Percentiles rank a stretch among this genome's conserved stretches.
Evolutionary conservation across 441 rosid genomes (phyloP).

Genomic region (Eutrema salsugineum): DNA sequence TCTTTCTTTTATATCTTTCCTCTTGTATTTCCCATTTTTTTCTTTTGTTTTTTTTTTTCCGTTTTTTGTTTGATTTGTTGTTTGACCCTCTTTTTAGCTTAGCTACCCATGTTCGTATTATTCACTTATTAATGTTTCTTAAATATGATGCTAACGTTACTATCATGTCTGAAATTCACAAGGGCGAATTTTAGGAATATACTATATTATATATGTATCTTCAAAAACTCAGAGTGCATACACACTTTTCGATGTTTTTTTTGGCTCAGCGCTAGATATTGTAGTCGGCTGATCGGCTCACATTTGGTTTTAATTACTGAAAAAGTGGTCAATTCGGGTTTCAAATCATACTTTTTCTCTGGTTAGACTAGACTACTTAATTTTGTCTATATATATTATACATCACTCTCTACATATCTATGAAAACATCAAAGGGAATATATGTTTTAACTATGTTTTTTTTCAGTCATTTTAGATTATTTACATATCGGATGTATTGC

Average conservation of each 20-base stretch:
- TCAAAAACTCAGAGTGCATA: not conserved
- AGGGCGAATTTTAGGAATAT: not conserved
- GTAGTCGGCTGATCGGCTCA: not conserved
- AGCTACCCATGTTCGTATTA: not conserved
- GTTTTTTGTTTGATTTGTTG: not conserved
- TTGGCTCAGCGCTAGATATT: not conserved
- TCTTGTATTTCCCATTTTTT: not conserved
- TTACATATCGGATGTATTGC: not conserved
- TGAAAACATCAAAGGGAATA: too few species aligned
- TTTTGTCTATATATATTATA: not conserved
- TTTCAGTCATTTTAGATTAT: too few species aligned
- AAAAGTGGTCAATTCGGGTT: not conserved
- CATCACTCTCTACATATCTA: not conserved
- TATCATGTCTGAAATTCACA: not conserved
- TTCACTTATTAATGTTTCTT: not conserved
- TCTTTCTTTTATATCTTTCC: conserved; percentile 13
- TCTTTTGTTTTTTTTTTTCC: not conserved
- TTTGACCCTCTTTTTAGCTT: not conserved
- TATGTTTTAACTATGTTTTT: too few species aligned
- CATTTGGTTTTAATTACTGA: not conserved
- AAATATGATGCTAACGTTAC: not conserved
- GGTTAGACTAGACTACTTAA: not conserved
- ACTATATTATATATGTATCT: not conserved
- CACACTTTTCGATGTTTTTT: not conserved
- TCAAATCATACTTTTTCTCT: not conserved